Percentiles rank a stretch among this genome's conserved stretches.
Evolutionary conservation across 257 asterid species (phyloP).

Genomic region (Schizonepeta tenuifolia): DNA sequence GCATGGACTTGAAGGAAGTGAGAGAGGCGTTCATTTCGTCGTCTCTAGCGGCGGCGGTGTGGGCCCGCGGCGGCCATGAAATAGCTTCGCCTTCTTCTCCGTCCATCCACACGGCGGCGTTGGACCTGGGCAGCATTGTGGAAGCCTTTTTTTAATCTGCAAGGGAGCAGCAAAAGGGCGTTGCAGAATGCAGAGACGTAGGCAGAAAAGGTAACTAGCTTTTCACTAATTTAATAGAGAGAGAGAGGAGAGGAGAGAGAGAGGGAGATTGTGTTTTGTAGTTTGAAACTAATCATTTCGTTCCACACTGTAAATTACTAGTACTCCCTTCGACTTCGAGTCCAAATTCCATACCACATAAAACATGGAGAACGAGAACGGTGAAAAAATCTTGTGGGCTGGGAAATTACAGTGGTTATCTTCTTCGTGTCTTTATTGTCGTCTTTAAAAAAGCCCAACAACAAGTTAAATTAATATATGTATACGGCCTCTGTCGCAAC

Average conservation of each 20-base stretch:
- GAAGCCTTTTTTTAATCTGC: constrained; percentile 26
- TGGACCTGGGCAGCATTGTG: constrained; percentile 49
- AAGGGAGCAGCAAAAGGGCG: constrained; percentile 28
- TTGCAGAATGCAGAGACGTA: constrained; percentile 44
- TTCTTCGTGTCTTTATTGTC: background rate
- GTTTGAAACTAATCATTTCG: constrained; percentile 35
- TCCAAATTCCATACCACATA: constrained; percentile 15
- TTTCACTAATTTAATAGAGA: constrained; percentile 39
- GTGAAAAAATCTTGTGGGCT: constrained; percentile 15
- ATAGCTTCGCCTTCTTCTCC: constrained; percentile 41
- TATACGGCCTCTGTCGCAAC: no score
- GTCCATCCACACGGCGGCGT: constrained; percentile 52
- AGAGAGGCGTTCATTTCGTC: constrained; percentile 45
- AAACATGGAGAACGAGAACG: background rate
- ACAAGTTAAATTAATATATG: background rate
- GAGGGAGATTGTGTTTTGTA: constrained; percentile 14
- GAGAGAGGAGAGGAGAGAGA: constrained; percentile 33
- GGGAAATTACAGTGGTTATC: constrained; percentile 11
- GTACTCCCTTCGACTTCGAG: constrained; percentile 30
- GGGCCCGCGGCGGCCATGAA: constrained; percentile 45
- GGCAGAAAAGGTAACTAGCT: constrained; percentile 43
- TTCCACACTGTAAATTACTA: constrained; percentile 12
- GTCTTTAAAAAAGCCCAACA: background rate
- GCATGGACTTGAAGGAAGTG: constrained; percentile 55
- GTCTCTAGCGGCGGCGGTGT: constrained; percentile 11